Percentiles rank a stretch among this genome's conserved stretches.
Evolutionary conservation across 108 stramenopile species (phyloP).

Genomic region (Stephanodiscus minutulus): DNA sequence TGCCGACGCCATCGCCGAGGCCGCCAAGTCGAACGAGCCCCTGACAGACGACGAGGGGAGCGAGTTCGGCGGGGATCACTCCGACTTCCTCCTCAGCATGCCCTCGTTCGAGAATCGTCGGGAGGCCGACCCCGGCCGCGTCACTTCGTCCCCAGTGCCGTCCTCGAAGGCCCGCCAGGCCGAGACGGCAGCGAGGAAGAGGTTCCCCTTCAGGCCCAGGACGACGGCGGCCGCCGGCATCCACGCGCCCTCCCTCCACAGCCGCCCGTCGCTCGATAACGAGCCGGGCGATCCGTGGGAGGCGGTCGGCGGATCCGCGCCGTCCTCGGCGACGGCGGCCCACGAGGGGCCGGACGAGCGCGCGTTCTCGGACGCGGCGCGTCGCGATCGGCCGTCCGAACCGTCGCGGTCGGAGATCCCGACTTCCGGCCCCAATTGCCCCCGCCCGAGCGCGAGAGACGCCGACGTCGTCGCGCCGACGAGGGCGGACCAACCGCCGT

Average conservation of each 20-base stretch:
- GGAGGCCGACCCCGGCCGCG: not conserved
- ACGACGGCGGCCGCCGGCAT: no score
- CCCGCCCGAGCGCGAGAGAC: not conserved
- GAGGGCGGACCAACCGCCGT: not conserved
- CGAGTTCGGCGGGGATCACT: slow-evolving; percentile 21
- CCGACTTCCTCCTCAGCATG: slow-evolving; percentile 26
- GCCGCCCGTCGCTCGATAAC: not conserved
- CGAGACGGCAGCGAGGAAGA: not conserved
- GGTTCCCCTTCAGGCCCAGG: not conserved
- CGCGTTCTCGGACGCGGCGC: not conserved
- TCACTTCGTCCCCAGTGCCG: not conserved
- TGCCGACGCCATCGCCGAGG: slow-evolving; percentile 40
- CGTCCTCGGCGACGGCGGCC: not conserved
- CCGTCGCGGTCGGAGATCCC: not conserved
- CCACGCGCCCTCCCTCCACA: no score
- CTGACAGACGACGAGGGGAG: slow-evolving; percentile 39
- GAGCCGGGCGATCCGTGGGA: not conserved
- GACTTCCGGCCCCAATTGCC: not conserved
- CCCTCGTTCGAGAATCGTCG: not conserved
- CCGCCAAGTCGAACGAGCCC: slow-evolving; percentile 34
- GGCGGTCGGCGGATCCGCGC: not conserved
- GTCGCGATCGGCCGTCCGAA: not conserved
- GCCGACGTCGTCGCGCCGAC: not conserved
- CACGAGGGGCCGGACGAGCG: not conserved
- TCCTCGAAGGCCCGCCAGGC: not conserved